phyloP scores from a whole-genome alignment of 2,329 filamentous ascomycete species.

The Colletotrichum sp. region DNA sequence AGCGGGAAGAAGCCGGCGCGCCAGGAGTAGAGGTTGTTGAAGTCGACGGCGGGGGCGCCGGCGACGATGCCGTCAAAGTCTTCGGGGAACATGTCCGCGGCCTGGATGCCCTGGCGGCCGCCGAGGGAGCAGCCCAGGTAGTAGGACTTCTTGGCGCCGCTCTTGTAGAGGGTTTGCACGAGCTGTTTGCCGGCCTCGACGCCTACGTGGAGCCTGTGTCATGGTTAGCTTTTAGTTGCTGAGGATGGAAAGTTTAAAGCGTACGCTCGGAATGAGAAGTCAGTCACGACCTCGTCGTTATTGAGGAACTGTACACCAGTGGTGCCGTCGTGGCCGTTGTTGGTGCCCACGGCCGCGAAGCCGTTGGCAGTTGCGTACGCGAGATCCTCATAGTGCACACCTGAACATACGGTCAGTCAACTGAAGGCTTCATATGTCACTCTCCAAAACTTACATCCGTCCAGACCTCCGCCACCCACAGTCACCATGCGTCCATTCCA shows the following conservation, averaged over 20 bases:
- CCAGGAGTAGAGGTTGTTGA: conserved; percentile 35
- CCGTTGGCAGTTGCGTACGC: conserved; percentile 47
- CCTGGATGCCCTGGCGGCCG: conserved; percentile 56
- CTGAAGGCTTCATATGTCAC: background rate
- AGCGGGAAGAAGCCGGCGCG: conserved; percentile 43
- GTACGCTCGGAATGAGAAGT: conserved; percentile 39
- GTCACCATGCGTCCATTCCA: conserved; percentile 52
- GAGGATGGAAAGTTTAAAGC: background rate
- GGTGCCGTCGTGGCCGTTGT: conserved; percentile 56
- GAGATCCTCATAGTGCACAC: conserved; percentile 51
- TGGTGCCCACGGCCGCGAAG: conserved; percentile 53
- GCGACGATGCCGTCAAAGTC: conserved; percentile 62
- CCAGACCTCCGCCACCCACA: conserved; percentile 54
- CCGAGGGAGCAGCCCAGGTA: conserved; percentile 59
- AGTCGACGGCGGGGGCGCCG: conserved; percentile 47
- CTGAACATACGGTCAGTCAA: conserved; percentile 3
- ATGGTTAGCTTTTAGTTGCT: background rate
- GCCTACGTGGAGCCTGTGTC: conserved; percentile 46
- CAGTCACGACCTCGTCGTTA: conserved; percentile 38
- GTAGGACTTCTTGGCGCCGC: conserved; percentile 44
- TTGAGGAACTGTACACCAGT: conserved; percentile 33
- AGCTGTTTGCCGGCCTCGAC: conserved; percentile 54
- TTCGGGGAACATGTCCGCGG: conserved; percentile 42
- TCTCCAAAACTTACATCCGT: conserved; percentile 39
- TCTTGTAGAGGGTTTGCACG: conserved; percentile 50